Evolutionary conservation across 1,284 basidiomycete species (phyloP).

Genomic region (Fomitopsis betulina): DNA sequence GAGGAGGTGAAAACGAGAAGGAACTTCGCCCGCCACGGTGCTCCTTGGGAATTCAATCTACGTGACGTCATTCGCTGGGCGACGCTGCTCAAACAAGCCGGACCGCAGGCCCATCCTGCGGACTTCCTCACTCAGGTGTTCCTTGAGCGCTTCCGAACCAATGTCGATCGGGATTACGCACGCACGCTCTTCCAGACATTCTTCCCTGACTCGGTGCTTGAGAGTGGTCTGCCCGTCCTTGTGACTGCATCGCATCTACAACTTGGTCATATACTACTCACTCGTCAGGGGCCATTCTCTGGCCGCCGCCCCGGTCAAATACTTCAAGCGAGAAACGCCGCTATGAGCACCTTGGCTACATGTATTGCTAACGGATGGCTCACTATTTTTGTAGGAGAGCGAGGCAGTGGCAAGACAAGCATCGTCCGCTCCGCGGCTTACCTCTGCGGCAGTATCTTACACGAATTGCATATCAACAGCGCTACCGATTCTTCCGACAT

Average conservation of each 20-base stretch:
- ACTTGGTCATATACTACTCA: constrained; percentile 63
- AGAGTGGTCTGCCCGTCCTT: constrained; percentile 33
- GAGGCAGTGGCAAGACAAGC: constrained; percentile 78
- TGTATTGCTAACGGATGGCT: constrained; percentile 84
- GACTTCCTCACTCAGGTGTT: constrained; percentile 74
- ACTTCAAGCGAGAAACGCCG: constrained; percentile 61
- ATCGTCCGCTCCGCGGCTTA: constrained; percentile 72
- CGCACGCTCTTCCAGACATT: constrained; percentile 65
- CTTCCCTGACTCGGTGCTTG: constrained; percentile 20
- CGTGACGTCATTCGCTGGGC: constrained; percentile 95
- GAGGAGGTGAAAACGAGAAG: constrained; percentile 66
- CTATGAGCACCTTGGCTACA: constrained; percentile 74
- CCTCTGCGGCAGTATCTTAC: constrained; percentile 63
- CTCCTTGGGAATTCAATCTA: constrained; percentile 99
- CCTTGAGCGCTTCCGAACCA: constrained; percentile 81
- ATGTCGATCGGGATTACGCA: constrained; percentile 61
- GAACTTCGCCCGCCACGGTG: constrained; percentile 78
- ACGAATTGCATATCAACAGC: constrained; percentile 79
- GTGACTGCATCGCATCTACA: constrained; percentile 54
- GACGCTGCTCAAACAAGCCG: constrained; percentile 43
- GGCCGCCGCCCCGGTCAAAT: constrained; percentile 42
- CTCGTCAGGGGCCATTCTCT: constrained; percentile 41
- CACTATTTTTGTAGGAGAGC: constrained; percentile 80
- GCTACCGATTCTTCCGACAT: constrained; percentile 95
- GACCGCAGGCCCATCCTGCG: constrained; percentile 46